Conservation (phyloP, 169 alveolate species). For the Babesia ovis region DNA sequence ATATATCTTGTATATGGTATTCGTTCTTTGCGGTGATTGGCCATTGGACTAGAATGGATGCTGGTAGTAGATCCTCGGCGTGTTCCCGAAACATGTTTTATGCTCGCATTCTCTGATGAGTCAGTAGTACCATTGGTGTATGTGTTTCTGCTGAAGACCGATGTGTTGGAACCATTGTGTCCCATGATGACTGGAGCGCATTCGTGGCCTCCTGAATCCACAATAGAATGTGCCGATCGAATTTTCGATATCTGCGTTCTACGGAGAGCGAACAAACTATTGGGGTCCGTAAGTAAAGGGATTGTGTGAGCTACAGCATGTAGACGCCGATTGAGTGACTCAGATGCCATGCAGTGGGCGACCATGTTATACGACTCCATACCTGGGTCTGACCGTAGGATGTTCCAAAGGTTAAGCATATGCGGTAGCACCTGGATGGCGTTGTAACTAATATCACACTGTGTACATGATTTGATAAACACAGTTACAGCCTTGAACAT, state of each 20-base stretch:
- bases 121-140: not conserved
- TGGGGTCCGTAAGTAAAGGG: conserved; percentile 7
- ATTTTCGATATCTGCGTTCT: not conserved
- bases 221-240: not conserved
- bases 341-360: conserved; percentile 4
- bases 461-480: not conserved
- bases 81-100: too few relatives aligned
- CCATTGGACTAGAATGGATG: too few relatives aligned
- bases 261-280: not conserved
- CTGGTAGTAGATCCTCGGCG: too few relatives aligned
- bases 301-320: conserved; percentile 23
- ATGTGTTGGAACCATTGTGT: not conserved
- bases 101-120: not conserved
- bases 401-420: conserved; percentile 10
- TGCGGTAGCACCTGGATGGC: not conserved
- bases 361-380: not conserved
- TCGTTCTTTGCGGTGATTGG: too few relatives aligned
- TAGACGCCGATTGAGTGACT: conserved; percentile 13
- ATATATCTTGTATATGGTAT: conserved; percentile 3
- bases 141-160: not conserved
- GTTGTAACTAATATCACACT: not conserved
- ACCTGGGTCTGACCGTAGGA: not conserved
- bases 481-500: conserved; percentile 2
- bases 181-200: not conserved
- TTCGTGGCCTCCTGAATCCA: too few relatives aligned